Evolutionary conservation across 2,329 filamentous ascomycete species (phyloP).

Genomic region (Arthrinium phaeospermum): DNA sequence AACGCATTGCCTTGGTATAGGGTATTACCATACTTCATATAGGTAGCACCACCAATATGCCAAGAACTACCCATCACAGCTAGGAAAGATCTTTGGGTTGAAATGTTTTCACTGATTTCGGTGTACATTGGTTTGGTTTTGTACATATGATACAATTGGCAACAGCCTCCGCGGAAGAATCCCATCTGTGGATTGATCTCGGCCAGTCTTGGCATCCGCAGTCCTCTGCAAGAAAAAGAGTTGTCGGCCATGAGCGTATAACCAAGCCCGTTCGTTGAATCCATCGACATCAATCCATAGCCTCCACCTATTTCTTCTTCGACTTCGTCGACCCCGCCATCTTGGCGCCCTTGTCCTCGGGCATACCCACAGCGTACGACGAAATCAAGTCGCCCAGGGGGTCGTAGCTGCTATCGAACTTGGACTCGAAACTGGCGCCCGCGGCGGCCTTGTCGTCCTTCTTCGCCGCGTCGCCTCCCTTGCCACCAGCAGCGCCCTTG

Average conservation of each 20-base stretch:
- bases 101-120: background rate
- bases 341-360: constrained; percentile 9
- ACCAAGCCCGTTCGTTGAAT: no score
- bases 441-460: constrained; percentile 25
- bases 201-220: background rate
- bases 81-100: background rate
- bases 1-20: background rate
- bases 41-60: background rate
- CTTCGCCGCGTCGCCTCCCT: constrained; percentile 22
- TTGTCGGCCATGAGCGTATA: background rate
- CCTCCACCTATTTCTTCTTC: background rate
- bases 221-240: background rate
- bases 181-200: background rate
- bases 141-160: constrained; percentile 20
- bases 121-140: constrained; percentile 14
- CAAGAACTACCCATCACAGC: background rate
- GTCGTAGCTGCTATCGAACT: constrained; percentile 37
- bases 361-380: constrained; percentile 45
- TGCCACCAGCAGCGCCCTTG: constrained; percentile 8
- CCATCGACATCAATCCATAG: background rate
- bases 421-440: constrained; percentile 34
- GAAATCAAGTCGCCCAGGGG: constrained; percentile 58
- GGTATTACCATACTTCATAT: background rate
- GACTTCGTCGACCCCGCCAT: background rate
- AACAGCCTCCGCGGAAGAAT: background rate